These are phyloP conservation scores for Pyrus bretschneideri DNA, from an alignment of 306 rosid species.

Conservation along the genomic window DNA sequence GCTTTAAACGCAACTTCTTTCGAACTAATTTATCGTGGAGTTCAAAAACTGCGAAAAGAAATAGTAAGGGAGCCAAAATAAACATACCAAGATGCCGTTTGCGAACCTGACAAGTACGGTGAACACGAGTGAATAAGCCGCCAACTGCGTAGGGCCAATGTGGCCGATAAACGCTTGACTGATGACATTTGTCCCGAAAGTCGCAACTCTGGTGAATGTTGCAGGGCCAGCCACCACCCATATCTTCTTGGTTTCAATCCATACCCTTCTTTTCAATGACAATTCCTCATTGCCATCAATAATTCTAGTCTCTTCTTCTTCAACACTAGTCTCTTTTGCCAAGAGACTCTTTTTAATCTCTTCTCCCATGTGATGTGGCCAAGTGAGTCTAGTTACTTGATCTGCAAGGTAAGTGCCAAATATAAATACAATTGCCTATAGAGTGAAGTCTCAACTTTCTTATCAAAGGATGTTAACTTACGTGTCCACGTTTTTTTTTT, in stretches of 20 bases:
- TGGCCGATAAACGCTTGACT: constrained; percentile 44
- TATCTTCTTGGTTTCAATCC: constrained; percentile 47
- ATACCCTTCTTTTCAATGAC: constrained; percentile 24
- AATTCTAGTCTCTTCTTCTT: neutral
- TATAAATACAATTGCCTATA: neutral
- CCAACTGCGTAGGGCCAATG: constrained; percentile 46
- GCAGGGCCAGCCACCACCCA: constrained; percentile 58
- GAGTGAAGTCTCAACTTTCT: neutral
- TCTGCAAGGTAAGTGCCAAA: neutral
- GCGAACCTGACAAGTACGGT: constrained; percentile 47
- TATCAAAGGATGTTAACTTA: too few species aligned
- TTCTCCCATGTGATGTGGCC: constrained; percentile 11
- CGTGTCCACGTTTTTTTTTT: too few species aligned
- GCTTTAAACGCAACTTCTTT: neutral
- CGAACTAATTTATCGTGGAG: neutral
- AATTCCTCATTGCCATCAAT: constrained; percentile 13
- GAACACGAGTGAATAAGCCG: constrained; percentile 43
- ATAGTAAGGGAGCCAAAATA: neutral
- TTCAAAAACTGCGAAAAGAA: neutral
- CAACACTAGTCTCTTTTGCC: neutral
- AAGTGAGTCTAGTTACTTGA: neutral
- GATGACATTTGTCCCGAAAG: constrained; percentile 36
- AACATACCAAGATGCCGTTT: constrained; percentile 47
- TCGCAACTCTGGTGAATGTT: constrained; percentile 38
- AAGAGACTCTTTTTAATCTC: constrained; percentile 24